Evolutionary conservation across 1,284 basidiomycete genomes (phyloP).

Genomic region (Cutaneotrichosporon sp.): DNA sequence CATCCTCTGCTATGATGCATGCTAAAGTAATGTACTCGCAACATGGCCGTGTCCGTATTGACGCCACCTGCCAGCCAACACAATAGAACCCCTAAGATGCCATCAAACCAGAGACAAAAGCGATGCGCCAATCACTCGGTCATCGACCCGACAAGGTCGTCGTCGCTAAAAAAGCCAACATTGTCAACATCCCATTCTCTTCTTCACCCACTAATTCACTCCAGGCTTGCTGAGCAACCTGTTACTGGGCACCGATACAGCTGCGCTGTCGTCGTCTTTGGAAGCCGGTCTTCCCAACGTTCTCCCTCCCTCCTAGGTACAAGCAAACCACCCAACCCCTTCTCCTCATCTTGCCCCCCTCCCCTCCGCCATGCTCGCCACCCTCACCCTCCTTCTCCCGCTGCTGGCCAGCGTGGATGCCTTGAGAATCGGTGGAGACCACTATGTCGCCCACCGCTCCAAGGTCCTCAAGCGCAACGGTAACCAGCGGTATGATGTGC

Average conservation of each 20-base stretch:
- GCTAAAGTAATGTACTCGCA: too few relatives aligned
- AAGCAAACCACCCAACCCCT: too few relatives aligned
- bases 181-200: neutral
- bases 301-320: neutral
- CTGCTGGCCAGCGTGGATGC: constrained; percentile 12
- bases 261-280: constrained; percentile 4
- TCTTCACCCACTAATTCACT: neutral
- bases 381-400: constrained; percentile 14
- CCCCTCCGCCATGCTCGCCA: constrained; percentile 6
- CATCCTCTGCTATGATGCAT: too few relatives aligned
- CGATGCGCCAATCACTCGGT: too few relatives aligned
- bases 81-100: too few relatives aligned
- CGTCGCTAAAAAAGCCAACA: neutral
- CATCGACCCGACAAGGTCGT: too few relatives aligned
- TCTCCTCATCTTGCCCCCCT: constrained; percentile 1
- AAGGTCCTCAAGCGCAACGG: constrained; percentile 2
- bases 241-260: constrained; percentile 2
- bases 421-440: constrained; percentile 12
- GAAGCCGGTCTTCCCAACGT: constrained; percentile 18
- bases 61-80: too few relatives aligned
- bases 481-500: neutral
- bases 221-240: constrained; percentile 15
- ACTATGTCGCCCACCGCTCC: constrained; percentile 14
- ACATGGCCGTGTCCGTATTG: too few relatives aligned
- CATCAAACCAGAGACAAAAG: too few relatives aligned